Evolutionary conservation across 179 eudicot species (phyloP), one percentile per base, ranked within the genome.

Genomic region (Vitellaria paradoxa): DNA sequence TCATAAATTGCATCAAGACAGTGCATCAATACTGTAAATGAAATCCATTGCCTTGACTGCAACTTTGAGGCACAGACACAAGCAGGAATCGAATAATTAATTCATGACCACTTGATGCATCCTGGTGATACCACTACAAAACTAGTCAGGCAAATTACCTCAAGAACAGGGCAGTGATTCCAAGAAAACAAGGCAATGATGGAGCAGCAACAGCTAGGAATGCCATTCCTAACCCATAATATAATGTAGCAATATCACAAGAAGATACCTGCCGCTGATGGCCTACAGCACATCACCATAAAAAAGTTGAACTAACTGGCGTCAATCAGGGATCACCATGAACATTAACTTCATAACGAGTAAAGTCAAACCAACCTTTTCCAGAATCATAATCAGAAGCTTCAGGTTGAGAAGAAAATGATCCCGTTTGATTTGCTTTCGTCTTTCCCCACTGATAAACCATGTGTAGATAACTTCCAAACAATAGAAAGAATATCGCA

Each of bases 91-190:
- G 13, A 6, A 8, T 46, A 5, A 6, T 46, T 30, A 45, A 11
- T 7, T 6, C 37, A 37, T 3, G 45, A 65, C 46, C 68, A 66
- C 37, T 4, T 42, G 9, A 68, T 67, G 21, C 52, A 67, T 37
- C 11, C 30, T 4, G 14, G 26, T 21, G 57, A 23, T 46, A 23
- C 20, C 68, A 62, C 59, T 7, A 13, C 45, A 46, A 4, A 23
- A 65, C 10, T 46, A 2, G 12, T 46, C n/a, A 4, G 15, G 66
- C 3, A 66, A 66, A 47, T 68, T 91, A 96, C 99, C 98, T 96
- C 78, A 81, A 49, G 85, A 96, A 96, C 81, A 96, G 88, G 75
- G 99, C 98, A 77, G 91, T 90, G 72, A 93, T 84, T 57, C 99
- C 99, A 4, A 93, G 81, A 73, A 96, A 59, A 84, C 84, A 87